Conservation (phyloP, 305 asterid species). For the Coffea humblotiana region DNA sequence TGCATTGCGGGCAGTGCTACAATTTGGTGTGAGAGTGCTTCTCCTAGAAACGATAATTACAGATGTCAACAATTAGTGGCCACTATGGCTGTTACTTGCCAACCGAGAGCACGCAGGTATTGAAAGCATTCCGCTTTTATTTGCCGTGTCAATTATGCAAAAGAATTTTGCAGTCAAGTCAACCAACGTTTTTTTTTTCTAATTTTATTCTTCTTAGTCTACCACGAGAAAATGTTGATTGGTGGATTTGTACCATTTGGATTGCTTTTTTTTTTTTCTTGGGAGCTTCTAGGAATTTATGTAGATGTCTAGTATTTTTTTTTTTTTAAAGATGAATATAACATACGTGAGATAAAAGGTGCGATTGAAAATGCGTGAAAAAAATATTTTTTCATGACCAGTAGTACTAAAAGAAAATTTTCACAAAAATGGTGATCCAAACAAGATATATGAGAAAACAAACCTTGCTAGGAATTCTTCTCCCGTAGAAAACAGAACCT, state of each 20-base stretch:
- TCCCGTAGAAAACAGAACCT: constrained; percentile 48
- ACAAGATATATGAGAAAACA: neutral
- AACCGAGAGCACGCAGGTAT: neutral
- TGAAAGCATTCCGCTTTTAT: neutral
- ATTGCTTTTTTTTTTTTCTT: neutral
- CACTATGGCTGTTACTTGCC: neutral
- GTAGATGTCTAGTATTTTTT: too few relatives aligned
- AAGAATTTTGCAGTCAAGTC: neutral
- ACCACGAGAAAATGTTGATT: too few relatives aligned
- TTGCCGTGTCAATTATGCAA: constrained; percentile 6
- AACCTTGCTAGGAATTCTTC: constrained; percentile 72
- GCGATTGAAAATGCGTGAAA: too few relatives aligned
- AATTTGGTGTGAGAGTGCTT: neutral
- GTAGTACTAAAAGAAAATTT: too few relatives aligned
- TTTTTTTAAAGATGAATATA: too few relatives aligned
- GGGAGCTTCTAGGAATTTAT: too few relatives aligned
- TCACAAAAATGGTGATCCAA: neutral
- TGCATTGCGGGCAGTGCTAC: neutral
- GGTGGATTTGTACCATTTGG: neutral
- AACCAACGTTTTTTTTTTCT: neutral
- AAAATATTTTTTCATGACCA: too few relatives aligned
- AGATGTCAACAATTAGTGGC: too few relatives aligned
- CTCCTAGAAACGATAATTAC: neutral
- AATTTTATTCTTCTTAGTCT: too few relatives aligned
- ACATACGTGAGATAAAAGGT: too few relatives aligned